Base-by-base conservation (phyloP, 805 yeast species). In the Wickerhamiella galacta region DNA sequence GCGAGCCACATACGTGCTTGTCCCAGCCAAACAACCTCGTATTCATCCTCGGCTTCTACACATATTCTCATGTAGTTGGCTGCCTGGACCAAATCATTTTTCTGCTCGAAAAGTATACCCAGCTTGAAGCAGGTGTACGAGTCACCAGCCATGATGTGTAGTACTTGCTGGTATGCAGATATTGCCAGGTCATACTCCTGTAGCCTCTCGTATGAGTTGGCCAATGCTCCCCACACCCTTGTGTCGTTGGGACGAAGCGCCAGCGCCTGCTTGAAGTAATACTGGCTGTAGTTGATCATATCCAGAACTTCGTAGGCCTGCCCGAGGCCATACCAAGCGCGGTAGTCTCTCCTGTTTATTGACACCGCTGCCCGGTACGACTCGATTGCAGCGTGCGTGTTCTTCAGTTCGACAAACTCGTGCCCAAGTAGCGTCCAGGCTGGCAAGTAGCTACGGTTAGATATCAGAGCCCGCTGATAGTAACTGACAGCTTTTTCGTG, bases 391-490 rank as follows among this genome's bases (percentile, higher is more conserved):
- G 96, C 96, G 54, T 90, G 94, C 1, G 94, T 77, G 56, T 90
- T 90, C 49, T 87, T 85, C 45, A 90, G 64, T 52, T 90, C 99
- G 11, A 90, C 93, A 58, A 81, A 90, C 57, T 90, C 99, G 55
- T 90, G 99, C 8, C 99, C 99, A 95, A 90, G 83, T 37, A 90
- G 61, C 0, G 96, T 90, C 96, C 96, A 90, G 0, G 96, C 95
- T 40, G 82, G 71, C 14, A 83, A 60, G 44, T 92, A 81, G 43
- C 71, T 71, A 39, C 77, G 70, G 50, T 83, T 79, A 38, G 90
- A 61, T 0, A 80, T 70, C 24, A 90, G 59, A 0, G 98, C 98
- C 35, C 96, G 65, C 45, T 82, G 76, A 49, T 85, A 90, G 55
- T 82, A 83, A 72, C 77, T 72, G 39, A 90, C 81, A 0, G 99